Conservation (phyloP, 495 filamentous ascomycete species). For the Penicillium turbatum region DNA sequence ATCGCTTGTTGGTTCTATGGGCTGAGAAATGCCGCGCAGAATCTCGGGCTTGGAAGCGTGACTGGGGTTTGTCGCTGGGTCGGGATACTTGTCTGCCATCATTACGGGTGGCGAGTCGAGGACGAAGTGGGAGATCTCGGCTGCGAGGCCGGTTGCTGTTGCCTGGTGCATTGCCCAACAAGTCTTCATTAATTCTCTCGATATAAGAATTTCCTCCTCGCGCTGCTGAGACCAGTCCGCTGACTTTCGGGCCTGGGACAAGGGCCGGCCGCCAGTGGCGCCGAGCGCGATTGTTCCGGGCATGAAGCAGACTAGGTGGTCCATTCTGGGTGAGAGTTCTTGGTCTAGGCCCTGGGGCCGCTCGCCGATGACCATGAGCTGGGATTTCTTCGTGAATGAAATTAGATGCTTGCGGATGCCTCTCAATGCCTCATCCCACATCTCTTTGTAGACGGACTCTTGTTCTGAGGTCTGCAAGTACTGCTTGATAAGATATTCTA, state of each 20-base stretch:
- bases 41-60: conserved; percentile 22
- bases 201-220: conserved; percentile 81
- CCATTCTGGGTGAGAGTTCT: conserved; percentile 81
- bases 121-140: conserved; percentile 88
- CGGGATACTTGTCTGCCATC: conserved; percentile 40
- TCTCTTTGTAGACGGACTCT: conserved; percentile 80
- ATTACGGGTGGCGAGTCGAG: conserved; percentile 51
- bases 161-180: conserved; percentile 95
- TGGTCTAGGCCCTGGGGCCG: conserved; percentile 67
- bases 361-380: conserved; percentile 83
- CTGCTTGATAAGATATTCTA: conserved; percentile 94
- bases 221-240: conserved; percentile 69
- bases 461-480: conserved; percentile 86
- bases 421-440: conserved; percentile 83
- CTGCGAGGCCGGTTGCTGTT: conserved; percentile 82
- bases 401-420: conserved; percentile 90
- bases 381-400: conserved; percentile 74
- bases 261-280: conserved; percentile 70
- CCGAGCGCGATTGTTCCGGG: conserved; percentile 91
- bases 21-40: conserved; percentile 32
- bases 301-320: conserved; percentile 96
- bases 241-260: conserved; percentile 68
- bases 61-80: conserved; percentile 25
- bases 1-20: conserved; percentile 24
- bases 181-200: conserved; percentile 87